Conservation (phyloP, 108 stramenopile genomes). For the Nitzschia sp. region DNA sequence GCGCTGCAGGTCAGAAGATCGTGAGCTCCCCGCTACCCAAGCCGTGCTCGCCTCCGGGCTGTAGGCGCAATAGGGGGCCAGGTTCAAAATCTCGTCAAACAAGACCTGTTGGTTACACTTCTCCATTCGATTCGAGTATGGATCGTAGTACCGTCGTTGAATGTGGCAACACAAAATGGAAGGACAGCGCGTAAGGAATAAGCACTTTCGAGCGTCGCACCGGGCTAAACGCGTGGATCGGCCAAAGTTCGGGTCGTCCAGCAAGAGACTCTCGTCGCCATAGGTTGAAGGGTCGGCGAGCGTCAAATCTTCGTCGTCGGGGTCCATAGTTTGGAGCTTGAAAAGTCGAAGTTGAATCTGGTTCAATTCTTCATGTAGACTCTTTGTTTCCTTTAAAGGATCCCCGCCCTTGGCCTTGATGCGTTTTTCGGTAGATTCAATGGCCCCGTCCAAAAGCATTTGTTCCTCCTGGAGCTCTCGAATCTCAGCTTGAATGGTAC, state of each 20-base stretch:
- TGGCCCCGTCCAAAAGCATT: constrained; percentile 55
- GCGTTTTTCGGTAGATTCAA: constrained; percentile 36
- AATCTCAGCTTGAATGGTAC: constrained; percentile 57
- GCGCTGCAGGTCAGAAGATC: constrained; percentile 1
- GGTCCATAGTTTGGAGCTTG: constrained; percentile 33
- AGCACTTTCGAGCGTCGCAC: constrained; percentile 62
- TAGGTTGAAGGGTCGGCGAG: neutral
- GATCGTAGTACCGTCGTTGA: constrained; percentile 83
- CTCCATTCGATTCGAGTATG: constrained; percentile 47
- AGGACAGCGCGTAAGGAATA: constrained; percentile 71
- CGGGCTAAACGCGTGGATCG: constrained; percentile 28
- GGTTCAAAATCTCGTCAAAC: constrained; percentile 66
- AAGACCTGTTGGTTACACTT: constrained; percentile 66
- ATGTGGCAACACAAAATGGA: constrained; percentile 73
- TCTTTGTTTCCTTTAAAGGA: constrained; percentile 15
- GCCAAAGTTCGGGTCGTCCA: neutral
- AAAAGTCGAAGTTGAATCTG: constrained; percentile 26
- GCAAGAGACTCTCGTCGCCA: neutral
- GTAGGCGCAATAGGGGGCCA: constrained; percentile 68
- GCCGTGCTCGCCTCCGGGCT: constrained; percentile 22
- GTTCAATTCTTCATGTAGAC: constrained; percentile 25
- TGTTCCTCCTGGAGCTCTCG: constrained; percentile 61
- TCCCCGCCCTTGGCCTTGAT: constrained; percentile 8
- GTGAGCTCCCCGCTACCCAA: constrained; percentile 32
- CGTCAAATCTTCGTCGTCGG: constrained; percentile 25